phyloP scores from a whole-genome alignment of 2,329 filamentous ascomycete species.

The Penicillium corylophilum region DNA sequence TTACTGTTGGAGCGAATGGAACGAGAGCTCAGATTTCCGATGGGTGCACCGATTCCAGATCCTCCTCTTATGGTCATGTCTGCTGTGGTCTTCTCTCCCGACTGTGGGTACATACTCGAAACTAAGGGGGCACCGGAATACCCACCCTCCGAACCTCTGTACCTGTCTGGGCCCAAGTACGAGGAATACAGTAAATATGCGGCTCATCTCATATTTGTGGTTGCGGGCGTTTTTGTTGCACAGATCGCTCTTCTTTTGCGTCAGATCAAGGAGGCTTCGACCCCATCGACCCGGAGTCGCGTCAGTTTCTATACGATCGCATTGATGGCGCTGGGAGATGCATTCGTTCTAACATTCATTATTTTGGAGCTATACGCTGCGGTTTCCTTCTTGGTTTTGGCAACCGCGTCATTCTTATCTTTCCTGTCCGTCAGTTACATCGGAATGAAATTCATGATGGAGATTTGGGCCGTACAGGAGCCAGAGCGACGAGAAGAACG shows the following conservation, averaged over 20 bases:
- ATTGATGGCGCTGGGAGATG: constrained; percentile 61
- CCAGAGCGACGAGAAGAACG: constrained; percentile 42
- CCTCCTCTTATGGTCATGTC: constrained; percentile 58
- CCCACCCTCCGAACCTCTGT: constrained; percentile 51
- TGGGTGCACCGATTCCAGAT: constrained; percentile 54
- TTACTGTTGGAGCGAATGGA: constrained; percentile 54
- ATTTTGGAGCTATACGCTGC: constrained; percentile 57
- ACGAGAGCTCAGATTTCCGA: constrained; percentile 59
- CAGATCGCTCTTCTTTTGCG: constrained; percentile 59
- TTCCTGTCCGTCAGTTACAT: constrained; percentile 62
- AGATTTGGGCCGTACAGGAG: constrained; percentile 64
- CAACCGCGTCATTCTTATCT: constrained; percentile 58
- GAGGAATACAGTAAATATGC: constrained; percentile 56
- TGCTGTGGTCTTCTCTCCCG: constrained; percentile 62
- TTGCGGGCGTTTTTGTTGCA: constrained; percentile 49
- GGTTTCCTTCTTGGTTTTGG: constrained; percentile 55
- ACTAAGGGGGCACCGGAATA: constrained; percentile 59
- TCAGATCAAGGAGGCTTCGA: constrained; percentile 64
- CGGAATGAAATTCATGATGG: constrained; percentile 65
- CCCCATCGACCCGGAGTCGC: constrained; percentile 62
- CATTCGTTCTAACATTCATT: constrained; percentile 57
- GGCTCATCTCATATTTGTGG: constrained; percentile 54
- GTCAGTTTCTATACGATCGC: constrained; percentile 65
- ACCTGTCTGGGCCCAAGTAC: constrained; percentile 57
- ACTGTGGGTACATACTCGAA: constrained; percentile 65